Evolutionary conservation across 164 flowering plant species (phyloP).

Genomic region (Berberis vulgaris): DNA sequence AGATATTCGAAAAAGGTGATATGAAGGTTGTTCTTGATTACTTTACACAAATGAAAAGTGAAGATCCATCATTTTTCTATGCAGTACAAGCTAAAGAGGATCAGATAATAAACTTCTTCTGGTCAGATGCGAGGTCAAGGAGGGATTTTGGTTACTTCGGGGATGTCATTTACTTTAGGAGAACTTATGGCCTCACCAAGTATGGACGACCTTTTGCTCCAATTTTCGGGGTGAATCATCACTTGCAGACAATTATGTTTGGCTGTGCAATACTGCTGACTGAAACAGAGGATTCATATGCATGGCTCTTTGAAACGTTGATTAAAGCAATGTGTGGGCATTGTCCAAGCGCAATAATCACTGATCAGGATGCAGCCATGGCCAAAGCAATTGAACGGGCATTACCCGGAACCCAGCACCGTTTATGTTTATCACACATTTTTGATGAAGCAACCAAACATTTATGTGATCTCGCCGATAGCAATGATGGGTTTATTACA

Average conservation of each 20-base stretch:
- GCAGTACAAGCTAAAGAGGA: constrained; percentile 11
- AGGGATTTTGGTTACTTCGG: constrained; percentile 17
- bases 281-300: not conserved
- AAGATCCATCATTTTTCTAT: constrained; percentile 11
- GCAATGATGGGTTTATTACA: not conserved
- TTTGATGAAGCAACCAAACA: not conserved
- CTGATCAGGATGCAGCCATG: not conserved
- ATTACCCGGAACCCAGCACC: not conserved
- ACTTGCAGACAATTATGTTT: not conserved
- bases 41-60: constrained; percentile 10
- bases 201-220: constrained; percentile 11
- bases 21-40: not conserved
- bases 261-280: not conserved
- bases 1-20: not conserved
- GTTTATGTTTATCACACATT: not conserved
- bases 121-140: constrained; percentile 12
- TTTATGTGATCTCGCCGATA: not conserved
- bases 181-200: constrained; percentile 7
- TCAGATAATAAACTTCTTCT: constrained; percentile 11
- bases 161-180: constrained; percentile 10
- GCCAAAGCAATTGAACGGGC: not conserved
- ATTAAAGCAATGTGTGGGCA: not conserved
- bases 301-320: not conserved
- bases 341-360: not conserved
- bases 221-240: not conserved